Evolutionary conservation across 1,139 yeast genomes (phyloP).

Genomic region (Blastobotrys proliferans): DNA sequence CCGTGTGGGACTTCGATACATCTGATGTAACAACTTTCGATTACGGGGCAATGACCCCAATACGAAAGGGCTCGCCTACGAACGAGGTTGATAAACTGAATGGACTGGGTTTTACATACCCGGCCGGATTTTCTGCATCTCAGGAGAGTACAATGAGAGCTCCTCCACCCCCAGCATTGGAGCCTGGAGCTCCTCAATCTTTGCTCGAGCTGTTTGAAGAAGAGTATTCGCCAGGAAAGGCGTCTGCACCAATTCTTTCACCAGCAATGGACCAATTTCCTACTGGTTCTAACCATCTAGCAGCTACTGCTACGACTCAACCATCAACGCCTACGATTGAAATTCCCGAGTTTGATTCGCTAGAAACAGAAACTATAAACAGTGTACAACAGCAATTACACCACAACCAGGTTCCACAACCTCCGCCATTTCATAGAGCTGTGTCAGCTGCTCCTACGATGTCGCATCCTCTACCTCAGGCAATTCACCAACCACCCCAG

Average conservation of each 20-base stretch:
- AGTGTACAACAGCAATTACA: constrained; percentile 1
- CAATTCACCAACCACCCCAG: neutral
- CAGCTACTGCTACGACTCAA: constrained; percentile 18
- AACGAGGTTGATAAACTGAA: neutral
- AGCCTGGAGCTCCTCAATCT: constrained; percentile 38
- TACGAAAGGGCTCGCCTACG: neutral
- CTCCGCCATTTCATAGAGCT: constrained; percentile 4
- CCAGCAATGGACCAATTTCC: constrained; percentile 2
- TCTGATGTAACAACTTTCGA: constrained; percentile 15
- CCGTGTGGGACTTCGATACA: constrained; percentile 39
- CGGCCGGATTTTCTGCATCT: constrained; percentile 9
- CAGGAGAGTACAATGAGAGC: constrained; percentile 9
- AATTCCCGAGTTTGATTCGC: constrained; percentile 46
- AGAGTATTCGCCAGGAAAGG: constrained; percentile 19
- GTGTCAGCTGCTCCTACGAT: constrained; percentile 2
- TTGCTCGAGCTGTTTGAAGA: constrained; percentile 66
- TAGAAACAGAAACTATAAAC: constrained; percentile 30
- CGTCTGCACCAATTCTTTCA: constrained; percentile 9
- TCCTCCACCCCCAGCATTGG: constrained; percentile 11
- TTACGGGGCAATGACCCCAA: constrained; percentile 9
- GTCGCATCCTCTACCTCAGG: constrained; percentile 8
- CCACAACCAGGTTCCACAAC: constrained; percentile 3
- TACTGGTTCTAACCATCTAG: neutral
- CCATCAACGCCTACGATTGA: constrained; percentile 52
- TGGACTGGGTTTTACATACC: constrained; percentile 12